Percentiles rank a stretch among this genome's conserved stretches.
Conservation (phyloP, 1,139 yeast species). For the Blastobotrys proliferans region DNA sequence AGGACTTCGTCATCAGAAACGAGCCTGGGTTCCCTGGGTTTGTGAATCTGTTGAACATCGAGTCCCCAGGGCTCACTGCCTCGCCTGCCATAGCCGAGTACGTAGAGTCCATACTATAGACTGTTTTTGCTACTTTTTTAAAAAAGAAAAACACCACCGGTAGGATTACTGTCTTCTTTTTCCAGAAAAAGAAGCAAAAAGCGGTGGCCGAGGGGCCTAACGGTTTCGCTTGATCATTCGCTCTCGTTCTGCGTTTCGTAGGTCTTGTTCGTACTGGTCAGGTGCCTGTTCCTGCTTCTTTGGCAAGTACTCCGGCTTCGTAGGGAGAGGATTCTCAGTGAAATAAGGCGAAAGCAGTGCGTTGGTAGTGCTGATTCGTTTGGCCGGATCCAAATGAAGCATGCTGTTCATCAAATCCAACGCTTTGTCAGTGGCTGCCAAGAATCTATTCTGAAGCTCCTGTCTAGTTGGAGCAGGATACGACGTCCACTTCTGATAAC, state of each 20-base stretch:
- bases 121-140: neutral
- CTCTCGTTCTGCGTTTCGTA: constrained; percentile 23
- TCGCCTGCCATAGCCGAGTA: constrained; percentile 77
- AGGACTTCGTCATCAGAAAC: constrained; percentile 68
- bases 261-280: constrained; percentile 23
- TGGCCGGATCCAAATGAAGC: constrained; percentile 74
- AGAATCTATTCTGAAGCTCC: constrained; percentile 77
- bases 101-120: constrained; percentile 44
- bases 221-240: constrained; percentile 26
- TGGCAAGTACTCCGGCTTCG: constrained; percentile 67
- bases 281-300: constrained; percentile 35
- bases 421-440: constrained; percentile 89
- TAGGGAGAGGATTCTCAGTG: constrained; percentile 69
- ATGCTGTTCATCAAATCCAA: constrained; percentile 68
- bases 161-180: too few relatives aligned
- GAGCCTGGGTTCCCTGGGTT: constrained; percentile 73
- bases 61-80: constrained; percentile 85
- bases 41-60: constrained; percentile 75
- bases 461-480: constrained; percentile 83
- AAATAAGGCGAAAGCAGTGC: constrained; percentile 71
- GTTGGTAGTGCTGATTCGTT: constrained; percentile 60
- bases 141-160: too few relatives aligned
- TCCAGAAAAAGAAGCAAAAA: too few relatives aligned
- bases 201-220: too few relatives aligned
- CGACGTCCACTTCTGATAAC: constrained; percentile 44